These are phyloP conservation scores for Phytopythium chamaehyphon DNA, from an alignment of 352 stramenopile genomes.

Conservation along the genomic window DNA sequence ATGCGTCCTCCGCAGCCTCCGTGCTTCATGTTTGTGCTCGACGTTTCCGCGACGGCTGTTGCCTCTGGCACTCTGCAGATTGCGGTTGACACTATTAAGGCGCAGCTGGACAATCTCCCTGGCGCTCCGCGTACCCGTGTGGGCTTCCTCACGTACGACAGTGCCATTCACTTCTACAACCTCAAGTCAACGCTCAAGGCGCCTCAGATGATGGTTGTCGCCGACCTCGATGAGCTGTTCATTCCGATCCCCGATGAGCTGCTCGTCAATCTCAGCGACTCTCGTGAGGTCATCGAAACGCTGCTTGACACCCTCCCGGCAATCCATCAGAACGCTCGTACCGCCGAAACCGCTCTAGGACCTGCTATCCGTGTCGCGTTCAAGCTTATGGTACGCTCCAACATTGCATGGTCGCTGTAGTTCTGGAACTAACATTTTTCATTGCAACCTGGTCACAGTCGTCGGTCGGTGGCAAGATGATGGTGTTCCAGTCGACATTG, in stretches of 20 bases:
- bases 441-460: conserved; percentile 31
- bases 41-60: conserved; percentile 77
- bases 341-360: conserved; percentile 74
- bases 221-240: conserved; percentile 86
- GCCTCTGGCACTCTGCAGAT: conserved; percentile 68
- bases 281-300: conserved; percentile 90
- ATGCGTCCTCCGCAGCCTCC: conserved; percentile 85
- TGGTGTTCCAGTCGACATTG: conserved; percentile 85
- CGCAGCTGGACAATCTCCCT: conserved; percentile 76
- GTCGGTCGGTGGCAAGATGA: conserved; percentile 85
- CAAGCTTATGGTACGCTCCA: conserved; percentile 93
- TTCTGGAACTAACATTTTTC: conserved; percentile 24
- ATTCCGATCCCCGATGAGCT: conserved; percentile 95
- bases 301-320: conserved; percentile 94
- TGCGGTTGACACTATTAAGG: conserved; percentile 71
- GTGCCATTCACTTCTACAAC: conserved; percentile 87
- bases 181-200: conserved; percentile 82
- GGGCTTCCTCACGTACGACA: conserved; percentile 88
- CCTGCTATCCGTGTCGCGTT: conserved; percentile 94
- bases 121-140: conserved; percentile 70
- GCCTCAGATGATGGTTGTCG: conserved; percentile 88
- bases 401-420: conserved; percentile 28
- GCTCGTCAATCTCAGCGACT: conserved; percentile 97
- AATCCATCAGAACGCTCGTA: conserved; percentile 83
- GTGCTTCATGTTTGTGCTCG: conserved; percentile 89